A percentile compares a stretch with the other conserved stretches of the same genome.
Evolutionary conservation across 192 early-diverging fungal species (phyloP).

Genomic region (Rhizophagus sp.): DNA sequence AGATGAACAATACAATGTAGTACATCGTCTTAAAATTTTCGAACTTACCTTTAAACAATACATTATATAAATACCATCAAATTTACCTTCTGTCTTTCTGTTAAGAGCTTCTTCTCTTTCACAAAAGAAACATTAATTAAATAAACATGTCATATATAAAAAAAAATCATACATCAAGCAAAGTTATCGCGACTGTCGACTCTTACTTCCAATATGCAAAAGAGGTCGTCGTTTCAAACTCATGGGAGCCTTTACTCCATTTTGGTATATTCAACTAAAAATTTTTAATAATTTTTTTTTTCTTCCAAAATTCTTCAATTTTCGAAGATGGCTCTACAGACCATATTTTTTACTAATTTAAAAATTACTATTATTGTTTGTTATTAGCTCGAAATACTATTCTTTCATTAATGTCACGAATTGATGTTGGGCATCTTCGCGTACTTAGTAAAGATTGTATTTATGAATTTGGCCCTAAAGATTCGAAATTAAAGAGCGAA

Average conservation of each 20-base stretch:
- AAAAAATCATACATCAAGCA: not conserved
- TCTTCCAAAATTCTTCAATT: no score
- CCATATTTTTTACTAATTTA: not conserved
- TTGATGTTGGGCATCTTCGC: slow-evolving; percentile 42
- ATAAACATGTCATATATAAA: not conserved
- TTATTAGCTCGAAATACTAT: slow-evolving; percentile 33
- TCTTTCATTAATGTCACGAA: slow-evolving; percentile 34
- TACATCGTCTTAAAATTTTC: no score
- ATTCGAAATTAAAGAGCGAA: slow-evolving; percentile 36
- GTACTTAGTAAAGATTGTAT: slow-evolving; percentile 38
- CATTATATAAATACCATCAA: not conserved
- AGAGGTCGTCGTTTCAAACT: slow-evolving; percentile 29
- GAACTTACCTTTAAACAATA: no score
- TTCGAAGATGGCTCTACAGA: not conserved
- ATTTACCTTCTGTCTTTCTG: not conserved
- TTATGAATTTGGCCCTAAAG: slow-evolving; percentile 47
- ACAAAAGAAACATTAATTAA: not conserved
- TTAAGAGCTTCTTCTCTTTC: not conserved
- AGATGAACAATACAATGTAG: no score
- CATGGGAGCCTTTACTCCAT: slow-evolving; percentile 30
- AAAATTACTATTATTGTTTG: not conserved
- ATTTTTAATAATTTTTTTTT: no score
- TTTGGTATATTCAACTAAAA: slow-evolving; percentile 25
- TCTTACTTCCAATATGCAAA: slow-evolving; percentile 29
- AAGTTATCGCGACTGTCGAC: slow-evolving; percentile 23